Evolutionary conservation across 345 rosid genomes (phyloP), one percentile per base, ranked within the genome.

Genomic region (Trapa incisa): DNA sequence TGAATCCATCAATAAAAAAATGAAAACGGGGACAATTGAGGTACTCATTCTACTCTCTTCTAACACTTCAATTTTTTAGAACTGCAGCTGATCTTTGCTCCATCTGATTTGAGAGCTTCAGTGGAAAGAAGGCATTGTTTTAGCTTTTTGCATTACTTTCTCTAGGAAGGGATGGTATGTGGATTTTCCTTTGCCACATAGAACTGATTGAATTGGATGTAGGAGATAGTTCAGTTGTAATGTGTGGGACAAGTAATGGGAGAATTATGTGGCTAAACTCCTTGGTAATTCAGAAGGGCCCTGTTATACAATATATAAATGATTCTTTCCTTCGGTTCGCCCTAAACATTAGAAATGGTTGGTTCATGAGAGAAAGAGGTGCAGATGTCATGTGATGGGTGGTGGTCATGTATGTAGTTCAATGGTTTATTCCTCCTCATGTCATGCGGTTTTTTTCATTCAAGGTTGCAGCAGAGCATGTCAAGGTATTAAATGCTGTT

Each of bases 11-110:
- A 94, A 94, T 79, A 85, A 77, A 84, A 87, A 88, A 76, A 86
- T 94, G 95, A 85, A 78, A 77, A 94, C 96, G 13, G 96, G 97
- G 47, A 72, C 68, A 64, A 47, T 94, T 60, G 97, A 90, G 96
- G 98, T 88, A 75, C 33, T 22, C 15, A 10, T 32, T 5, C 67
- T 12, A 9, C 45, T 50, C 43, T 41, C 43, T 41, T 3, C 1
- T 41, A 41, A 41, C 7, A 41, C 43, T 41, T 4, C 43, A 50
- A 15, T 39, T 22, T 45, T 45, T 42, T 61, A n/a, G 33, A 2
- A 38, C 63, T 69, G 66, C 48, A 13, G 39, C 39, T 58, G 32
- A 38, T 29, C 10, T 7, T 33, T 58, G 56, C 22, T 50, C 38
- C 3, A 32, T n/a, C 35, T 54, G 60, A 3, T 6, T 54, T 33